Base-by-base conservation (phyloP, 2,329 filamentous ascomycete species). In the Exophiala sideris region DNA sequence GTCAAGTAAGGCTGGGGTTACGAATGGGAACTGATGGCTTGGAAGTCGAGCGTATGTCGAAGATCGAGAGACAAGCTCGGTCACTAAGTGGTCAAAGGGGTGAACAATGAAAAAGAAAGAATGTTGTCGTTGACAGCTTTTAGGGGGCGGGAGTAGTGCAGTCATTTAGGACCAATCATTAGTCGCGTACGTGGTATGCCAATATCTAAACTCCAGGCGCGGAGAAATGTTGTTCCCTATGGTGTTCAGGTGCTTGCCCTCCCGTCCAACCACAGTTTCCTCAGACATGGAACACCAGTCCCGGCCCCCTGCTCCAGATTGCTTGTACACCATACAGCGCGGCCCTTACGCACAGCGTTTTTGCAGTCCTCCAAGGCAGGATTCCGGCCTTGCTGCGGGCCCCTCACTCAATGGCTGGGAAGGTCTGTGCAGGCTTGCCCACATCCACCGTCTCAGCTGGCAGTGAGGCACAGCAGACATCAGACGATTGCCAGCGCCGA, bases 121-220 rank as follows among this genome's bases (percentile, higher is more conserved):
- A 45, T 16, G 20, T 8, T 29, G 24, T 29, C 24, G 24, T 29
- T 29, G 24, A 41, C 12, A 39, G 20, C 18, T 44, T 50, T 47
- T 18, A 18, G 50, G 55, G 50, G 50, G 55, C 41, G 20, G 21
- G 29, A 48, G 16, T 35, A 16, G 33, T 47, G 49, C 50, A 46
- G 52, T 58, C 45, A 47, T 20, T 35, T 47, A 50, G 45, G 48
- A 33, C 56, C 56, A 58, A 58, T 50, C 35, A 45, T 47, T 48
- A 50, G 33, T 34, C 48, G 50, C 51, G 48, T 32, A 20, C 18
- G 8, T 12, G 10, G 5, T 11, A 38, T n/a, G 10, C 32, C 33
- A 44, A 21, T 38, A 6, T 29, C 46, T 58, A 58, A 47, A 10
- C 10, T 38, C 39, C 39, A 7, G 14, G 16, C 16, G 14, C 45